phyloP scores from a whole-genome alignment of 73 alveolate species.

The Tetrahymena elliotti region DNA sequence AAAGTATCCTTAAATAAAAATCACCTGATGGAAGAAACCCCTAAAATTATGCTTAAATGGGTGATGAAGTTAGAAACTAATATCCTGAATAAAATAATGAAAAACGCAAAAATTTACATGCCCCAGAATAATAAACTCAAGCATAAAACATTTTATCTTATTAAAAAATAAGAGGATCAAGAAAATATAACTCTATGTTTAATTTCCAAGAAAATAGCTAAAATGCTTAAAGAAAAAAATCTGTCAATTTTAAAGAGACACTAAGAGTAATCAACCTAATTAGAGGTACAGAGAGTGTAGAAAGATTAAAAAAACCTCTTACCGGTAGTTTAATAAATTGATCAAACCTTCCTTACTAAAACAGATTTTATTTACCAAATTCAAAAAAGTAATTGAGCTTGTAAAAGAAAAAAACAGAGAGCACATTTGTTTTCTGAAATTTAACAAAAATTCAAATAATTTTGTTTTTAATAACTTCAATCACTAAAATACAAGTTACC shows the following conservation, averaged over 20 bases:
- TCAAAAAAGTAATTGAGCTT: too few relatives aligned
- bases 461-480: too few relatives aligned
- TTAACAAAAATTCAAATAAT: too few relatives aligned
- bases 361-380: too few relatives aligned
- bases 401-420: too few relatives aligned
- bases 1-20: not conserved
- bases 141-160: not conserved
- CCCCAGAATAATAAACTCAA: not conserved
- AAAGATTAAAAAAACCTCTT: not conserved
- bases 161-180: not conserved
- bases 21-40: not conserved
- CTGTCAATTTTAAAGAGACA: not conserved
- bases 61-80: not conserved
- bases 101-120: not conserved
- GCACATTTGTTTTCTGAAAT: too few relatives aligned
- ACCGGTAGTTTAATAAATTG: not conserved
- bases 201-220: not conserved
- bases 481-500: too few relatives aligned
- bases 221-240: not conserved
- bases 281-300: not conserved
- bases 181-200: not conserved
- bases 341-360: too few relatives aligned
- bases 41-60: not conserved
- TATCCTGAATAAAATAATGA: not conserved
- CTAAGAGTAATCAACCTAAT: not conserved